Evolutionary conservation across 2,329 filamentous ascomycete genomes (phyloP).

Genomic region (Xylaria sp.): DNA sequence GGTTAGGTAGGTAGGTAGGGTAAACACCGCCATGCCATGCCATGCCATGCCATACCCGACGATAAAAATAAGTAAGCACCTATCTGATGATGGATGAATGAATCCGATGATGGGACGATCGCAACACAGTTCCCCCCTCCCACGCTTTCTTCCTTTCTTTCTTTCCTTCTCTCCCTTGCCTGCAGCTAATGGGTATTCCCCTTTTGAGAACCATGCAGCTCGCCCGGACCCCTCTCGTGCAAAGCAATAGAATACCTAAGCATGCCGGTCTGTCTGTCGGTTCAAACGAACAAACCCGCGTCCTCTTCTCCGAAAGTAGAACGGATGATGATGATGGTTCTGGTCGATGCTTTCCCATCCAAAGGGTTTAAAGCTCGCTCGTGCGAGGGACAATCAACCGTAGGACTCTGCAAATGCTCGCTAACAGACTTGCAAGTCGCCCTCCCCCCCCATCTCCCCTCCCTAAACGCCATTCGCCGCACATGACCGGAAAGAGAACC

Average conservation of each 20-base stretch:
- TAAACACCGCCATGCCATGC: background rate
- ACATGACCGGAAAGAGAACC: constrained; percentile 9
- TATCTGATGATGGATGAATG: background rate
- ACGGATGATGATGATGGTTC: constrained; percentile 1
- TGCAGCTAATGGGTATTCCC: background rate
- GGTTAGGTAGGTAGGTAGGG: too few relatives aligned
- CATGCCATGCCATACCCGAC: too few relatives aligned
- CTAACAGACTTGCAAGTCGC: constrained; percentile 1
- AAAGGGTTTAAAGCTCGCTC: constrained; percentile 6
- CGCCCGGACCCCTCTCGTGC: background rate
- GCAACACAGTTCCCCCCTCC: too few relatives aligned
- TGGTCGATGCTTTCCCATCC: constrained; percentile 6
- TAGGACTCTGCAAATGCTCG: constrained; percentile 8
- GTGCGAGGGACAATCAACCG: background rate
- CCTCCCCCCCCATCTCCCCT: background rate
- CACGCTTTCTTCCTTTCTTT: too few relatives aligned
- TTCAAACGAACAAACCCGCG: too few relatives aligned
- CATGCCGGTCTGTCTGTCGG: too few relatives aligned
- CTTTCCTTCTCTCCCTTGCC: too few relatives aligned
- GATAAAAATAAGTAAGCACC: background rate
- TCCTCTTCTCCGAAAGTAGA: too few relatives aligned
- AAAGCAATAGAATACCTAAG: background rate
- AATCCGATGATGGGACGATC: too few relatives aligned
- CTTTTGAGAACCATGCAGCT: constrained; percentile 1
- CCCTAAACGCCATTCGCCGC: constrained; percentile 16